phyloP scores from a whole-genome alignment of 2,329 filamentous ascomycete species.

The Talaromyces piceae region DNA sequence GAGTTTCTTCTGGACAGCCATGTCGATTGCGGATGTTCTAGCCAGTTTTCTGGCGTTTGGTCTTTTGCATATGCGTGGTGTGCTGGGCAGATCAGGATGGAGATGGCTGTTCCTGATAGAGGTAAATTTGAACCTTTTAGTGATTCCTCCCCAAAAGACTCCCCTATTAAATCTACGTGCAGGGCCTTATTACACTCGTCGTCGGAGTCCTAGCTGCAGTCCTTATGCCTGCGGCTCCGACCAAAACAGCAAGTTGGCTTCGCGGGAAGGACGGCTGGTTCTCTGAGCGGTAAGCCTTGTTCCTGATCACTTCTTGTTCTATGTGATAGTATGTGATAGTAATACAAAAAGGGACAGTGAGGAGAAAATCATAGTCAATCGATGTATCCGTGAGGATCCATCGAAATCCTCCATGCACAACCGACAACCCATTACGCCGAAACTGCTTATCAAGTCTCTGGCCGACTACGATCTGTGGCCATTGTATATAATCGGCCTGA shows the following conservation, averaged over 20 bases:
- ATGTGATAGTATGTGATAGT: background rate
- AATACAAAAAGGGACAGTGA: conserved; percentile 29
- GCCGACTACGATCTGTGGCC: conserved; percentile 48
- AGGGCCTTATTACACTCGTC: conserved; percentile 7
- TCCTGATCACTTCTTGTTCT: background rate
- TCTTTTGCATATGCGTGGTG: conserved; percentile 7
- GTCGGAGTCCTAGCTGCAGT: conserved; percentile 24
- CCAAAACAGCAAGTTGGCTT: conserved; percentile 30
- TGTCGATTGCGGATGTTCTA: background rate
- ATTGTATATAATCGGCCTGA: conserved; percentile 27
- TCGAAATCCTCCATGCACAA: conserved; percentile 54
- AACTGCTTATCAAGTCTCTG: conserved; percentile 42
- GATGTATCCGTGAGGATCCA: conserved; percentile 46
- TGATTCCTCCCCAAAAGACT: too few species aligned
- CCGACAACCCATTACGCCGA: conserved; percentile 40
- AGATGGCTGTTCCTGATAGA: conserved; percentile 9
- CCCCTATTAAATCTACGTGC: background rate
- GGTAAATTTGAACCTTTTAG: background rate
- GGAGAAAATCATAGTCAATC: conserved; percentile 61
- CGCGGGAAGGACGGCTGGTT: conserved; percentile 36
- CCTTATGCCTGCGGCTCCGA: conserved; percentile 32
- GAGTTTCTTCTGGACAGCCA: conserved; percentile 8
- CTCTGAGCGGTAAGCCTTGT: conserved; percentile 8
- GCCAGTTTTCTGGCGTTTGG: conserved; percentile 7
- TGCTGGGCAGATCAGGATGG: background rate